Base-by-base conservation (phyloP, 164 flowering plant species). In the Liquidambar formosana region DNA sequence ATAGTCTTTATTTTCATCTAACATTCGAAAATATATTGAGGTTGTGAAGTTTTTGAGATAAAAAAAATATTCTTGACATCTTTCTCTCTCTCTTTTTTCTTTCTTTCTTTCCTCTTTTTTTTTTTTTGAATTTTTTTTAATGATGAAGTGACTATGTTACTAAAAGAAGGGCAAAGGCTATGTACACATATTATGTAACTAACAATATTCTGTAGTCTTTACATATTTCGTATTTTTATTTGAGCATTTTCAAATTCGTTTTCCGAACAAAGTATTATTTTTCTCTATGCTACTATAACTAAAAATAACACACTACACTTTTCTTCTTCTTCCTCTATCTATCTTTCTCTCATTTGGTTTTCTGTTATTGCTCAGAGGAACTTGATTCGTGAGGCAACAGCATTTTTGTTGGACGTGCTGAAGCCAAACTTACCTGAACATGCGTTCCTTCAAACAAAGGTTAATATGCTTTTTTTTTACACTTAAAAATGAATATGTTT, bases 351-450 rank as follows among this genome's bases (percentile, higher is more conserved):
- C 54, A 5, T 14, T 3, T 64, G 56, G 22, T 21, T 38, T 28
- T 65, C 1, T 21, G 26, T 33, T 28, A 11, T 54, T 70, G 45
- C 69, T 21, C 77, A 90, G 95, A 85, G 95, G 71, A 90, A 90
- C 77, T 21, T 90, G 91, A 90, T 90, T n/a, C 89, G 92, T 66
- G 95, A 90, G 76, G 95, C 95, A 52, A 90, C 95, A 41, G 92
- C 95, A 23, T 90, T 90, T 71, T 73, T 90, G 58, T 71, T 90
- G 56, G 95, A 90, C 78, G 95, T 90, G 57, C 67, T 90, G 78
- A 90, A 90, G 79, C 88, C 92, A 64, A 90, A 90, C 82, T 72
- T 88, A 33, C 88, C 92, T 18, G 95, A 90, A 56, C 95, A 88
- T 79, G 89, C 75, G 46, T 77, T 41, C 67, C 92, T 90, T 47